Evolutionary conservation across 495 filamentous ascomycete species (phyloP).

Genomic region (Articulospora tetracladia): DNA sequence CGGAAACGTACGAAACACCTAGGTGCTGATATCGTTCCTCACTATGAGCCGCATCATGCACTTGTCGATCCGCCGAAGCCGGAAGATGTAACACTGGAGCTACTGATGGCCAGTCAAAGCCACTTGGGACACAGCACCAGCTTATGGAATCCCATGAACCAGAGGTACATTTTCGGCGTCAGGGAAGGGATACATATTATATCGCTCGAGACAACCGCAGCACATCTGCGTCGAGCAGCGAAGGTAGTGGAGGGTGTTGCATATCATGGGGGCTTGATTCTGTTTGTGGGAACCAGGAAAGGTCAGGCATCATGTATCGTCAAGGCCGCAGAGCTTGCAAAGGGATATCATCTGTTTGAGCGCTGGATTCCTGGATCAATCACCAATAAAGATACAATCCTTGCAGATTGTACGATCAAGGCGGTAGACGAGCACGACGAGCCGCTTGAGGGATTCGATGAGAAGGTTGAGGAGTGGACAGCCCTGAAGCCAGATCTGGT

Average conservation of each 20-base stretch:
- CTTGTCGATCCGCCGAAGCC: conserved; percentile 69
- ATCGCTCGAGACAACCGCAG: conserved; percentile 78
- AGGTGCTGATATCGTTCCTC: conserved; percentile 46
- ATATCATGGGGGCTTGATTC: conserved; percentile 74
- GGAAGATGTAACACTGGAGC: conserved; percentile 80
- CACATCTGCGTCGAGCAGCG: conserved; percentile 84
- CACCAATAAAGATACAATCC: conserved; percentile 88
- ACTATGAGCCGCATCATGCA: conserved; percentile 66
- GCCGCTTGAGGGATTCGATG: conserved; percentile 58
- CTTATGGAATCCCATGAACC: conserved; percentile 93
- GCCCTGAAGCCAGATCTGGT: conserved; percentile 85
- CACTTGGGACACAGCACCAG: conserved; percentile 92
- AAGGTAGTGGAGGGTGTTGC: conserved; percentile 85
- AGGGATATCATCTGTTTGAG: conserved; percentile 86
- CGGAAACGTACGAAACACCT: conserved; percentile 35
- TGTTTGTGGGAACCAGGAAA: conserved; percentile 83
- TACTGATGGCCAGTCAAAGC: conserved; percentile 83
- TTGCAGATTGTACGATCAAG: conserved; percentile 59
- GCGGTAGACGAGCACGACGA: conserved; percentile 70
- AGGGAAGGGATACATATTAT: conserved; percentile 92
- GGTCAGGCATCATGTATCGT: conserved; percentile 79
- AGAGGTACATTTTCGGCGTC: conserved; percentile 91
- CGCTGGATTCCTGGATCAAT: conserved; percentile 90
- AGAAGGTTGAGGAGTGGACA: conserved; percentile 54
- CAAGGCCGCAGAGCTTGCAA: conserved; percentile 70